phyloP scores from a whole-genome alignment of 169 alveolate genomes.

The Toxoplasma gondii region DNA sequence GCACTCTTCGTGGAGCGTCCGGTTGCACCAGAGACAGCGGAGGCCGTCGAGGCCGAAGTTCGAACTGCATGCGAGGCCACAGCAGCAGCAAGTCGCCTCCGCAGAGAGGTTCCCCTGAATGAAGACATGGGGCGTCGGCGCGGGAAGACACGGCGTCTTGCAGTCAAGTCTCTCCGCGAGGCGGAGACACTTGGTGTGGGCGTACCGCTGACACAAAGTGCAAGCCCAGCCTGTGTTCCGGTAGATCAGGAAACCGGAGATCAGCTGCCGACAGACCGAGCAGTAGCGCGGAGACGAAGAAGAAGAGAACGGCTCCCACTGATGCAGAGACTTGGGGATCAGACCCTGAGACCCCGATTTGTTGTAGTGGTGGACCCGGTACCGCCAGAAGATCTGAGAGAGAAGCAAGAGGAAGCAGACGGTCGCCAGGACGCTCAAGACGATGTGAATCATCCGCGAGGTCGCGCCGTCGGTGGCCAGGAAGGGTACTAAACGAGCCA shows the following conservation, averaged over 20 bases:
- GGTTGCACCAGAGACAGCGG: conserved; percentile 65
- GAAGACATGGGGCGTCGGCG: conserved; percentile 21
- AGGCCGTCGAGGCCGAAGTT: conserved; percentile 55
- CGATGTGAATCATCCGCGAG: background rate
- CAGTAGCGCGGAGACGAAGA: conserved; percentile 52
- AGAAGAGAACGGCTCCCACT: conserved; percentile 39
- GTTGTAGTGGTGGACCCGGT: conserved; percentile 47
- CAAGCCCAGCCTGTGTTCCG: conserved; percentile 66
- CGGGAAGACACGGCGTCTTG: conserved; percentile 45
- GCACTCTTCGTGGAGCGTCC: conserved; percentile 59
- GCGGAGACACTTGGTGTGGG: conserved; percentile 49
- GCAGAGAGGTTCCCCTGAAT: conserved; percentile 55
- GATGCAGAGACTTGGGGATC: conserved; percentile 21
- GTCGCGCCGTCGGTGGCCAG: background rate
- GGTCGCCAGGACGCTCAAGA: background rate
- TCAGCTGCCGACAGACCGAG: conserved; percentile 51
- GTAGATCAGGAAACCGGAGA: conserved; percentile 54
- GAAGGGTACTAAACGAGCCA: background rate
- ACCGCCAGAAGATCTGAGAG: conserved; percentile 50
- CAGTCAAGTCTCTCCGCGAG: conserved; percentile 42
- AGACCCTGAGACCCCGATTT: background rate
- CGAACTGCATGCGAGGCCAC: conserved; percentile 54
- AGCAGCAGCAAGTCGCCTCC: conserved; percentile 52
- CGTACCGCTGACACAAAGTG: conserved; percentile 35
- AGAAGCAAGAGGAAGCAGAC: background rate